Evolutionary conservation across 257 asterid genomes (phyloP).

Genomic region (Solanum chilense): DNA sequence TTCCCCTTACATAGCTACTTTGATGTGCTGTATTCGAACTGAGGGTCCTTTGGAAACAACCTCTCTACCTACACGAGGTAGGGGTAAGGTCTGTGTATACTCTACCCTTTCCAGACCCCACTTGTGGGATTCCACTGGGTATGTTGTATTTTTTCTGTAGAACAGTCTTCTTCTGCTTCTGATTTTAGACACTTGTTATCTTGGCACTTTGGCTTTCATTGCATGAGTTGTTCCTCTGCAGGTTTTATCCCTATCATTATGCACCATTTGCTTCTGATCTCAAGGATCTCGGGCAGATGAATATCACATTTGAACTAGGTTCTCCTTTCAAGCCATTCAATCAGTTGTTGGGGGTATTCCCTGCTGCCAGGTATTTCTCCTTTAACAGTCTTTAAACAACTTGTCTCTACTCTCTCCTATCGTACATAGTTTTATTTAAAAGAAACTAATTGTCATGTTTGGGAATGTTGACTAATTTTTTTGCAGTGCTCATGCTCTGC

Average conservation of each 20-base stretch:
- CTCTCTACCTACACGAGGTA: background rate
- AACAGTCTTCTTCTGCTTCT: background rate
- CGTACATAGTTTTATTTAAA: no score
- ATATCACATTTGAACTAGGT: conserved; percentile 30
- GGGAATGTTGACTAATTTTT: background rate
- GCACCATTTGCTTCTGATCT: conserved; percentile 58
- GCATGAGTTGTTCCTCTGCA: background rate
- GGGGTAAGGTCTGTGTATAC: background rate
- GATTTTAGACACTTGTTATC: background rate
- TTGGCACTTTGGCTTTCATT: background rate
- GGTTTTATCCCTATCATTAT: conserved; percentile 53
- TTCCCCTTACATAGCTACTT: background rate
- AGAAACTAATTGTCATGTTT: background rate
- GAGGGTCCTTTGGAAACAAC: background rate
- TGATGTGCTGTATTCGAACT: background rate
- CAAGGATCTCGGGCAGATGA: conserved; percentile 33
- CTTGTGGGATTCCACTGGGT: background rate
- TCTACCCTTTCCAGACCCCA: background rate
- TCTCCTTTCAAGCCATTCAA: conserved; percentile 50
- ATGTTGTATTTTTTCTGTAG: background rate
- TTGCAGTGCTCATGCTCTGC: conserved; percentile 48
- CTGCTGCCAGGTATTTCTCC: conserved; percentile 37
- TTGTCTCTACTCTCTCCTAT: background rate
- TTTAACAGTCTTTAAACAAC: background rate
- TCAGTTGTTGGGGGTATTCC: conserved; percentile 62